Conservation (phyloP, 148 eudicot species). For the Fallopia convolvulus region DNA sequence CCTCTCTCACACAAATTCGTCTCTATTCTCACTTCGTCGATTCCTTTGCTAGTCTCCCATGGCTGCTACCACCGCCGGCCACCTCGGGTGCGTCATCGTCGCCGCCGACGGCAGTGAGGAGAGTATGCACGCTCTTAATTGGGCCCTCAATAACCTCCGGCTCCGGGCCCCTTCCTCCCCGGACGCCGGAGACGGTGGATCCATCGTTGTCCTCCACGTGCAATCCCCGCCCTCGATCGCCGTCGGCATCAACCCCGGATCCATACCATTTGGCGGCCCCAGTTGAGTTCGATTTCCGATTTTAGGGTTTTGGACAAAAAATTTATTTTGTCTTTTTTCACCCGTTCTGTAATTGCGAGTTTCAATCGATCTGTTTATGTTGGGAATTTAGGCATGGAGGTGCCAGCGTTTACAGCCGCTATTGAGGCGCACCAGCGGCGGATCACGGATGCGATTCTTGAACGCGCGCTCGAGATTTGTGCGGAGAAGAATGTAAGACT, state of each 20-base stretch:
- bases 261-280: constrained; percentile 85
- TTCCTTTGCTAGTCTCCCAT: not conserved
- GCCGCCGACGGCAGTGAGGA: constrained; percentile 87
- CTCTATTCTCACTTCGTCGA: not conserved
- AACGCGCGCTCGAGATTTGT: constrained; percentile 50
- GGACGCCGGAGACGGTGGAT: constrained; percentile 25
- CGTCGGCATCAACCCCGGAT: constrained; percentile 60
- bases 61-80: constrained; percentile 22
- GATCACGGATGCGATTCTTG: constrained; percentile 52
- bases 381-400: constrained; percentile 39
- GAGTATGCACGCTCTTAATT: constrained; percentile 68
- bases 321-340: not conserved
- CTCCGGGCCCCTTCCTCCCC: constrained; percentile 28
- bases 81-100: constrained; percentile 45
- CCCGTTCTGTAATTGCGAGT: not conserved
- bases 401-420: constrained; percentile 74
- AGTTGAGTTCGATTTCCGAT: constrained; percentile 33
- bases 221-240: constrained; percentile 82
- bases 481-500: constrained; percentile 47
- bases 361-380: not conserved
- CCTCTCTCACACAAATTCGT: not conserved
- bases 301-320: not conserved
- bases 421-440: constrained; percentile 68
- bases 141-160: constrained; percentile 66
- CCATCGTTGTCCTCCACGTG: constrained; percentile 49